Percentiles rank a stretch among this genome's conserved stretches.
These are phyloP conservation scores for Clarireedia sp. DNA, from an alignment of 2,329 filamentous ascomycete species.

Conservation along the genomic window DNA sequence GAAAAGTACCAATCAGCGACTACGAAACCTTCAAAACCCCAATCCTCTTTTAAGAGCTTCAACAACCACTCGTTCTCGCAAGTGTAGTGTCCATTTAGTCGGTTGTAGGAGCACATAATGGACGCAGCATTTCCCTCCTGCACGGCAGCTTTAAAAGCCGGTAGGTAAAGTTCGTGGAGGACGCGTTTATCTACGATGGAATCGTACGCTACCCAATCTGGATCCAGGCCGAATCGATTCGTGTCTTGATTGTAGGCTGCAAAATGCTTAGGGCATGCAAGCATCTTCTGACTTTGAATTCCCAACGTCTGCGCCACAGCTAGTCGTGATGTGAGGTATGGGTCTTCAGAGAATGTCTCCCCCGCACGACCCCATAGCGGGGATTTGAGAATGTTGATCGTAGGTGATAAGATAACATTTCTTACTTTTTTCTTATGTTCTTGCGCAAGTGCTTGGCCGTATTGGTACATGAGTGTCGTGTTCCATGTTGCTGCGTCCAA, in stretches of 20 bases:
- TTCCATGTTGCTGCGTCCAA: not conserved
- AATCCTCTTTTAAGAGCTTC: constrained; percentile 71
- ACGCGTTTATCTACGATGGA: not conserved
- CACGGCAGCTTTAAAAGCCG: not conserved
- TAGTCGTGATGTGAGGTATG: constrained; percentile 35
- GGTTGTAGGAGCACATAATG: constrained; percentile 77
- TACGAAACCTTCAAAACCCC: constrained; percentile 78
- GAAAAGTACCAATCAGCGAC: constrained; percentile 81
- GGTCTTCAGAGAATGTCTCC: constrained; percentile 40
- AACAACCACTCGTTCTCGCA: constrained; percentile 75
- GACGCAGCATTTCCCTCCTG: constrained; percentile 52
- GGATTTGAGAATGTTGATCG: constrained; percentile 40
- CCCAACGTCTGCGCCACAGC: constrained; percentile 35
- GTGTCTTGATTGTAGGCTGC: constrained; percentile 36
- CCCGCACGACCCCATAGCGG: constrained; percentile 41
- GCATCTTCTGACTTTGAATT: constrained; percentile 33
- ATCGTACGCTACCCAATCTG: not conserved
- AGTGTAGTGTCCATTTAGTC: constrained; percentile 59
- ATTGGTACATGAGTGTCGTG: not conserved
- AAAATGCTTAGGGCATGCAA: constrained; percentile 39
- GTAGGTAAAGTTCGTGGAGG: not conserved
- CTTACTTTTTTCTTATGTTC: not conserved
- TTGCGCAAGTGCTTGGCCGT: not conserved
- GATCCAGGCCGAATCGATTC: not conserved
- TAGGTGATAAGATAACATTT: constrained; percentile 34